phyloP scores from a whole-genome alignment of 1,284 basidiomycete species.

The Cutaneotrichosporon sp. region DNA sequence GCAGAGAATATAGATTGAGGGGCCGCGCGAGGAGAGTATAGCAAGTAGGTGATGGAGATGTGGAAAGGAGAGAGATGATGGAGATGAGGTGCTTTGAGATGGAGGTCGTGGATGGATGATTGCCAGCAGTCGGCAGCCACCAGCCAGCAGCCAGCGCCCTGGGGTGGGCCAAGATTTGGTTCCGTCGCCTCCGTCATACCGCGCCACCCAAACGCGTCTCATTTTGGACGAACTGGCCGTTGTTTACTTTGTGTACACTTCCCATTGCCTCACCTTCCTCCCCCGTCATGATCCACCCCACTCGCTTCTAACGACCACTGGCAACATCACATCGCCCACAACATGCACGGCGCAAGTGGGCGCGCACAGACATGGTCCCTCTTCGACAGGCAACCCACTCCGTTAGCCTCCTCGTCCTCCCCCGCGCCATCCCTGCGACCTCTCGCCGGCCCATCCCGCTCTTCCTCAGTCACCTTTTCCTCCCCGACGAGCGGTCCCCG shows the following conservation, averaged over 20 bases:
- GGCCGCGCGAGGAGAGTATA: not conserved
- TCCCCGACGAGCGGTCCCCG: slow-evolving; percentile 8
- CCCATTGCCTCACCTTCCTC: not conserved
- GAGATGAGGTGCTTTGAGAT: too few species aligned
- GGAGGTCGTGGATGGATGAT: too few species aligned
- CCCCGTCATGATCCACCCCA: not conserved
- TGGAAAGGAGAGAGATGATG: too few species aligned
- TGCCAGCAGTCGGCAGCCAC: too few species aligned
- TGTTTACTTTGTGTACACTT: too few species aligned
- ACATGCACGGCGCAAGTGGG: not conserved
- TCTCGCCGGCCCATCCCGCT: not conserved
- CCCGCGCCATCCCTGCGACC: not conserved
- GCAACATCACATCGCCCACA: not conserved
- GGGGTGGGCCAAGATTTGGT: too few species aligned
- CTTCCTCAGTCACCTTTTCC: not conserved
- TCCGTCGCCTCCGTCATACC: too few species aligned
- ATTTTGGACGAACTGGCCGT: too few species aligned
- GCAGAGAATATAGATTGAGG: not conserved
- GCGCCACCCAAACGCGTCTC: too few species aligned
- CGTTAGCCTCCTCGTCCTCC: not conserved
- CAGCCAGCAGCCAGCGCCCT: too few species aligned
- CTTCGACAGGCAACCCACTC: not conserved
- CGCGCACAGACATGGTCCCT: not conserved
- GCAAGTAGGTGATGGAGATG: too few species aligned
- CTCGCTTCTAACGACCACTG: not conserved